Conservation (phyloP, 116 monocot species). For the Dioscorea cayenensis region DNA sequence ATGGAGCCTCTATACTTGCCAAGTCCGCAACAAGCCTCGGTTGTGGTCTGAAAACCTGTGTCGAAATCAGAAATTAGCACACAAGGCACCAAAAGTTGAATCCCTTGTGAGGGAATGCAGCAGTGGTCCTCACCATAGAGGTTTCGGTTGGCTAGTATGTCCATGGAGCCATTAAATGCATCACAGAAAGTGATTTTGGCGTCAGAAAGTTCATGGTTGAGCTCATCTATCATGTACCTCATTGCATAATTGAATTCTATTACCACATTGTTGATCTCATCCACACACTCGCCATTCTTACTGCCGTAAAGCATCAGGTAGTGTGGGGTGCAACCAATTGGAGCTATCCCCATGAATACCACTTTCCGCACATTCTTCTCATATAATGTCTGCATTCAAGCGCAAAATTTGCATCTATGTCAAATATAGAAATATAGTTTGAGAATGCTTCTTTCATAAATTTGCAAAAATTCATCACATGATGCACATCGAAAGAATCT, state of each 20-base stretch:
- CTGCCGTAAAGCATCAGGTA: constrained; percentile 49
- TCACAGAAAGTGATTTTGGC: constrained; percentile 55
- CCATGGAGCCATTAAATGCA: constrained; percentile 69
- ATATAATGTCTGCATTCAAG: constrained; percentile 54
- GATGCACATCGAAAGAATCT: not conserved
- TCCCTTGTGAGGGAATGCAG: not conserved
- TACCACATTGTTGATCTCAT: constrained; percentile 54
- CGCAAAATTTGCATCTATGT: not conserved
- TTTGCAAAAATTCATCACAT: not conserved
- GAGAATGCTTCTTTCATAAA: not conserved
- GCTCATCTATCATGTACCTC: constrained; percentile 42
- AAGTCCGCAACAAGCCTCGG: constrained; percentile 45
- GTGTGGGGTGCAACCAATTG: constrained; percentile 77
- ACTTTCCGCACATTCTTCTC: constrained; percentile 48
- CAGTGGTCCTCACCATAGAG: constrained; percentile 34
- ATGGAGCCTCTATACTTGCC: constrained; percentile 34
- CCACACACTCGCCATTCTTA: constrained; percentile 35
- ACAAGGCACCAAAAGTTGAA: not conserved
- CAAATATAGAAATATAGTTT: not conserved
- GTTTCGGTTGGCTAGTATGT: constrained; percentile 36
- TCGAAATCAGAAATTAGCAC: not conserved
- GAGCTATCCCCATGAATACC: constrained; percentile 73
- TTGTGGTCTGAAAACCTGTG: constrained; percentile 40
- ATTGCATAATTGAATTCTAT: constrained; percentile 59
- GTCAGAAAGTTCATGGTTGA: constrained; percentile 35